Evolutionary conservation across 2,329 filamentous ascomycete species (phyloP).

Genomic region (Saccharata proteae): DNA sequence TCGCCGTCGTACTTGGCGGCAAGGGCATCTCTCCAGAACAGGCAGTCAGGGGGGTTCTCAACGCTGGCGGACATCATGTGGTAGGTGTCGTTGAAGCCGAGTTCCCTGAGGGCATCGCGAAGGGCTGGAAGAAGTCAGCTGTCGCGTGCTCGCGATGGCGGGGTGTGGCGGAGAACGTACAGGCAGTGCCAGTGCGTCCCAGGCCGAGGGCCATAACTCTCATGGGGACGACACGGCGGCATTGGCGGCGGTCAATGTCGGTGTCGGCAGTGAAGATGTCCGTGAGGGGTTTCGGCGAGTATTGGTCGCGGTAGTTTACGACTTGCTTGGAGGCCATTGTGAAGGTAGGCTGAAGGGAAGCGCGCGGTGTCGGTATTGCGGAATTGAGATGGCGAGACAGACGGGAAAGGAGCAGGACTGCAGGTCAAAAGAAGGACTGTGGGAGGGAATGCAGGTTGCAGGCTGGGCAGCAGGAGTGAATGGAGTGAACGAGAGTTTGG

Average conservation of each 20-base stretch:
- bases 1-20: conserved; percentile 49
- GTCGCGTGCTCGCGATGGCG: conserved; percentile 17
- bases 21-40: conserved; percentile 61
- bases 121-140: conserved; percentile 33
- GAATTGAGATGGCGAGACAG: too few species aligned
- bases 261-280: conserved; percentile 55
- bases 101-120: conserved; percentile 28
- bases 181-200: conserved; percentile 59
- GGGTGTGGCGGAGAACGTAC: conserved; percentile 32
- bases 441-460: too few species aligned
- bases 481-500: too few species aligned
- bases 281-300: conserved; percentile 39
- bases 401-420: too few species aligned
- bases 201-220: conserved; percentile 58
- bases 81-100: conserved; percentile 11
- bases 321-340: too few species aligned
- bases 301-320: conserved; percentile 12
- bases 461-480: too few species aligned
- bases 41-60: conserved; percentile 54
- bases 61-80: conserved; percentile 57
- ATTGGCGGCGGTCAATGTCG: conserved; percentile 54
- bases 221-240: conserved; percentile 57
- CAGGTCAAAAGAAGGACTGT: too few species aligned
- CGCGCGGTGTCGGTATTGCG: too few species aligned
- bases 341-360: too few species aligned